Evolutionary conservation across 192 early-diverging fungal species (phyloP).

Genomic region (Linnemannia hyalina): DNA sequence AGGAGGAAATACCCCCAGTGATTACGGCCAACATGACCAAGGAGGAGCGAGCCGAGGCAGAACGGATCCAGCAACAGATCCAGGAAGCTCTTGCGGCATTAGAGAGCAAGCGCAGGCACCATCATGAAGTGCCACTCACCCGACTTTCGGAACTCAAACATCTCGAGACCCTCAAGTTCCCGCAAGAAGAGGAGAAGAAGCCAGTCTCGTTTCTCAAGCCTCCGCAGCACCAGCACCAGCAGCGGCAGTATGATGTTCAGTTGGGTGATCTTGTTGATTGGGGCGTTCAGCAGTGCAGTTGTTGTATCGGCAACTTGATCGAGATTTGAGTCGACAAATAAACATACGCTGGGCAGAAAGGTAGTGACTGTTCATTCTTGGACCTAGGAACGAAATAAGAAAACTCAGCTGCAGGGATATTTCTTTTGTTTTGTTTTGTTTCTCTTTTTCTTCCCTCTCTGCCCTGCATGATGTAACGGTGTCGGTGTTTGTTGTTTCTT

Average conservation of each 20-base stretch:
- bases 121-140: neutral
- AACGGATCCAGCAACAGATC: neutral
- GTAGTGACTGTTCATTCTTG: too few relatives aligned
- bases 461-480: too few relatives aligned
- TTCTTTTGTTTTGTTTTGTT: too few relatives aligned
- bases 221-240: neutral
- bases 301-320: slow-evolving; percentile 39
- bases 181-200: slow-evolving; percentile 1
- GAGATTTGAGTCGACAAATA: slow-evolving; percentile 17
- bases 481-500: too few relatives aligned
- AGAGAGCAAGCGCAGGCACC: slow-evolving; percentile 16
- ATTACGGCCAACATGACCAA: neutral
- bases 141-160: slow-evolving; percentile 6
- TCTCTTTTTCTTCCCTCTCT: too few relatives aligned
- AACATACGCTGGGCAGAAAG: neutral
- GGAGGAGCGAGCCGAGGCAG: slow-evolving; percentile 10
- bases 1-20: neutral
- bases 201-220: neutral
- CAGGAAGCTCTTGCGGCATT: slow-evolving; percentile 27
- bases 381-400: too few relatives aligned
- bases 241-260: neutral
- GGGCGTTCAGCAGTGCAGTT: slow-evolving; percentile 46
- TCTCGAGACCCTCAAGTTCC: slow-evolving; percentile 6
- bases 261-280: slow-evolving; percentile 4
- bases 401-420: too few relatives aligned